Percentiles rank a stretch among this genome's conserved stretches.
These are phyloP conservation scores for Russula ochroleuca DNA, from an alignment of 768 basidiomycete genomes.

Conservation along the genomic window DNA sequence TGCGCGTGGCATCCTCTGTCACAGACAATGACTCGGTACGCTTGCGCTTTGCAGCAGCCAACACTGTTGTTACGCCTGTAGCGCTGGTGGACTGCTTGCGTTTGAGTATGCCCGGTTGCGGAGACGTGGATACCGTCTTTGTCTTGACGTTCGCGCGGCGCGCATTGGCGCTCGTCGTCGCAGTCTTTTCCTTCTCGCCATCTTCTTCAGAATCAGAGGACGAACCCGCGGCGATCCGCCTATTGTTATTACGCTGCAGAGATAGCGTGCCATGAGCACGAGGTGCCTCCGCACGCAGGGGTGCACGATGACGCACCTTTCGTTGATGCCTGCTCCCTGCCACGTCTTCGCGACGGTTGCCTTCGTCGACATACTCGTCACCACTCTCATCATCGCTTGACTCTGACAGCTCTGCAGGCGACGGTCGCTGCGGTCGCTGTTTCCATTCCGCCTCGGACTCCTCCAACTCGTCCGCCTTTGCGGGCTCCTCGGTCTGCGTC, in stretches of 20 bases:
- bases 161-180: constrained; percentile 12
- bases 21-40: constrained; percentile 36
- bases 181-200: constrained; percentile 1
- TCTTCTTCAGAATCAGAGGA: constrained; percentile 18
- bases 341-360: constrained; percentile 37
- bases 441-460: constrained; percentile 45
- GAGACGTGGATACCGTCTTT: constrained; percentile 9
- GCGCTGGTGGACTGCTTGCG: constrained; percentile 44
- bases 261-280: neutral
- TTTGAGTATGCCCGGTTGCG: constrained; percentile 36
- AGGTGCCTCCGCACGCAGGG: too few species aligned
- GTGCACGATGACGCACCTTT: constrained; percentile 42
- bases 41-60: constrained; percentile 45
- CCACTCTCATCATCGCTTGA: constrained; percentile 44
- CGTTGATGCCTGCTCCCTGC: constrained; percentile 33
- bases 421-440: constrained; percentile 6
- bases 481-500: constrained; percentile 31
- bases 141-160: constrained; percentile 23
- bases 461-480: constrained; percentile 33
- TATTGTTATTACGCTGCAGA: constrained; percentile 1
- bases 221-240: constrained; percentile 12
- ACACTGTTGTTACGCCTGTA: constrained; percentile 35
- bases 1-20: constrained; percentile 68
- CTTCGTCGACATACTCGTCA: constrained; percentile 66
- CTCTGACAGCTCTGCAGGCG: constrained; percentile 28